Evolutionary conservation across 2,329 filamentous ascomycete species (phyloP).

Genomic region (Hypoxylon sp.): DNA sequence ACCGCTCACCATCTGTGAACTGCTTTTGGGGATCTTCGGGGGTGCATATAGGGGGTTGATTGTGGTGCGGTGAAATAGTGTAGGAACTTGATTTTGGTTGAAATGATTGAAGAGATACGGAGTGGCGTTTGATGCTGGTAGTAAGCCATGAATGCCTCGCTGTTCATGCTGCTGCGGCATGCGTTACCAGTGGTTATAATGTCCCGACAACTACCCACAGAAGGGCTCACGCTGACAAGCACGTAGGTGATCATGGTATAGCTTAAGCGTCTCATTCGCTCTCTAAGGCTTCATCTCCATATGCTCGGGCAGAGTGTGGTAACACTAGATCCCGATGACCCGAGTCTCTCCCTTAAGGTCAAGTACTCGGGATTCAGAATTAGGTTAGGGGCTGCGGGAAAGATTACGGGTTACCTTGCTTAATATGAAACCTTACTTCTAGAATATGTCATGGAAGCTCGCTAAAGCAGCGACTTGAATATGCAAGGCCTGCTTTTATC

Average conservation of each 20-base stretch:
- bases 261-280: conserved; percentile 8
- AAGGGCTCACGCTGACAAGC: conserved; percentile 9
- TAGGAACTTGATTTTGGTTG: conserved; percentile 5
- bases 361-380: conserved; percentile 8
- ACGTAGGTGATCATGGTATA: conserved; percentile 2
- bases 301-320: conserved; percentile 15
- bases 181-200: conserved; percentile 14
- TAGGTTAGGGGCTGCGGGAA: neutral
- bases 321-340: conserved; percentile 17
- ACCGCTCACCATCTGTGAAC: conserved; percentile 19
- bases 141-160: conserved; percentile 34
- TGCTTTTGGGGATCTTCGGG: conserved; percentile 4
- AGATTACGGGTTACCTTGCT: neutral
- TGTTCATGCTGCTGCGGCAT: conserved; percentile 6
- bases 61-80: neutral
- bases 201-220: conserved; percentile 2
- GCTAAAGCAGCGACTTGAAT: conserved; percentile 31
- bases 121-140: conserved; percentile 31
- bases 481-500: conserved; percentile 8
- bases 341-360: conserved; percentile 4
- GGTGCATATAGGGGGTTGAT: neutral
- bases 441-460: conserved; percentile 2
- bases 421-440: conserved; percentile 7
- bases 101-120: conserved; percentile 6
- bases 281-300: neutral